These are phyloP conservation scores for Tetrapisispora nanseiensis DNA, from an alignment of 805 yeast species.

Conservation along the genomic window DNA sequence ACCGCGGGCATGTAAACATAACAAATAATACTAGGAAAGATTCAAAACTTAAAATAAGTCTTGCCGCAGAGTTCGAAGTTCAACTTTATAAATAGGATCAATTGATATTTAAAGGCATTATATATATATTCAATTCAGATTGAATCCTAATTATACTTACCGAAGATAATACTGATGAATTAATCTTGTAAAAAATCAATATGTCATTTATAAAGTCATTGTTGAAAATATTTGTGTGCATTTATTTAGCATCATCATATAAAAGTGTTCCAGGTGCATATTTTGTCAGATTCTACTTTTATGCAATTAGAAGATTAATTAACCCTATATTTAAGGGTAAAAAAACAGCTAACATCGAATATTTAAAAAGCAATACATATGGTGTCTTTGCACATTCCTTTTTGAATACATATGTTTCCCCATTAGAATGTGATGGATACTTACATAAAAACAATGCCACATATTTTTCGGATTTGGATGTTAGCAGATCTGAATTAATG, in stretches of 20 bases:
- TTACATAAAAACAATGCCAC: conserved; percentile 83
- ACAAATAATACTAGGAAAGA: no score
- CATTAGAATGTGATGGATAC: conserved; percentile 77
- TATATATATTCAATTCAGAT: no score
- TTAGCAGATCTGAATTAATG: conserved; percentile 60
- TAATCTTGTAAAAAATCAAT: no score
- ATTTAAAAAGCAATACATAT: conserved; percentile 12
- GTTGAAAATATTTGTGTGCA: conserved; percentile 9
- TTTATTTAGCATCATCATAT: conserved; percentile 28
- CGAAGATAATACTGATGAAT: no score
- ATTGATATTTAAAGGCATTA: no score
- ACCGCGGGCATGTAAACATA: no score
- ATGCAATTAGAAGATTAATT: conserved; percentile 34
- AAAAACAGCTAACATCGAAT: conserved; percentile 13
- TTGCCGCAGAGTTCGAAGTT: no score
- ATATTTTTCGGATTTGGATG: conserved; percentile 72
- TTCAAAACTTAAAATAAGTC: no score
- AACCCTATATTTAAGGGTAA: conserved; percentile 27
- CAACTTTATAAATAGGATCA: no score
- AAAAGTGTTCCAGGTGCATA: conserved; percentile 65
- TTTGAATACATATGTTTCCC: conserved; percentile 50
- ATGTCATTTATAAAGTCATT: no score
- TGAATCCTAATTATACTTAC: no score
- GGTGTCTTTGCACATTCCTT: conserved; percentile 35
- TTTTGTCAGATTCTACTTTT: conserved; percentile 49